A percentile compares a stretch with the other conserved stretches of the same genome.
Conservation (phyloP, 1,139 yeast species). For the Yamadazyma trypodendri region DNA sequence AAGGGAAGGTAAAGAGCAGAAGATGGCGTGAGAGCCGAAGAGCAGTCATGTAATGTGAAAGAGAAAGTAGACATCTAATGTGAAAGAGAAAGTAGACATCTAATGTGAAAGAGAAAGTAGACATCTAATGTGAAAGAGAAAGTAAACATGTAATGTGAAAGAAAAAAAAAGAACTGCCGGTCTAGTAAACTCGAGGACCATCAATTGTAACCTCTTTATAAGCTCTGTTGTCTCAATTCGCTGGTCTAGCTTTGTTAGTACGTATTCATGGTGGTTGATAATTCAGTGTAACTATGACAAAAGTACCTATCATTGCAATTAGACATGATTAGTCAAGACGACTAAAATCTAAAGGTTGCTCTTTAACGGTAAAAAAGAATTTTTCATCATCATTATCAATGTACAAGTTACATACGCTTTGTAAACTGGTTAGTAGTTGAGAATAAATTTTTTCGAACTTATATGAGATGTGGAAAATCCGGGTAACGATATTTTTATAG, state of each 20-base stretch:
- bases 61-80: no score
- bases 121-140: no score
- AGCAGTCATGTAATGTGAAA: no score
- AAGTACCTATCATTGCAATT: constrained; percentile 47
- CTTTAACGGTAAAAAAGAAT: constrained; percentile 33
- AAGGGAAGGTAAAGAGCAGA: no score
- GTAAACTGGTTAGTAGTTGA: not conserved
- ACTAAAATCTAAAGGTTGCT: constrained; percentile 30
- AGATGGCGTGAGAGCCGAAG: no score
- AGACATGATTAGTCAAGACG: constrained; percentile 44
- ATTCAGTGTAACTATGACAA: constrained; percentile 53
- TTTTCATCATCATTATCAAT: constrained; percentile 11
- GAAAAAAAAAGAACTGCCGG: no score
- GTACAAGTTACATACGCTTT: not conserved
- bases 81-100: no score
- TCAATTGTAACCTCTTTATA: no score
- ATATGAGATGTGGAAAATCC: constrained; percentile 2
- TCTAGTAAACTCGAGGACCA: no score
- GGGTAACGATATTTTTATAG: not conserved
- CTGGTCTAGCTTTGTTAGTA: constrained; percentile 1
- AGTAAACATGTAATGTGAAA: no score
- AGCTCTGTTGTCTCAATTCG: not conserved
- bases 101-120: no score
- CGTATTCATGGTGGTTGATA: constrained; percentile 8
- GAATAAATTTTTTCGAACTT: not conserved